Conservation (phyloP, 2,329 filamentous ascomycete species). For the Elsinoe necatrix region DNA sequence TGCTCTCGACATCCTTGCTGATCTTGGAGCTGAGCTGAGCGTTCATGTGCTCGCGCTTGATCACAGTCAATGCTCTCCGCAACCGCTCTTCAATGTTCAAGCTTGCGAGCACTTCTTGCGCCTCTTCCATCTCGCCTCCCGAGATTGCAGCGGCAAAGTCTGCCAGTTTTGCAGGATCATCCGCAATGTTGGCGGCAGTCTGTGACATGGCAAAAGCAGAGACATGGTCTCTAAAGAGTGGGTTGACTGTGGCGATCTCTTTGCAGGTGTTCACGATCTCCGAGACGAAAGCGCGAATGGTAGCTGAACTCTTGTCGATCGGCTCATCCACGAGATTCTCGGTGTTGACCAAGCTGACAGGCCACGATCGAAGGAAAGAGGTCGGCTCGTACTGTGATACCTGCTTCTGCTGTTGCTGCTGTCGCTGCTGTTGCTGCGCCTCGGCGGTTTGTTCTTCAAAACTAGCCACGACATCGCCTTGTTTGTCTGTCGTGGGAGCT, state of each 20-base stretch:
- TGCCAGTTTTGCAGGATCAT: slow-evolving; percentile 88
- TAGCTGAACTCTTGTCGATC: slow-evolving; percentile 79
- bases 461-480: slow-evolving; percentile 91
- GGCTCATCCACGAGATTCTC: slow-evolving; percentile 86
- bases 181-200: slow-evolving; percentile 85
- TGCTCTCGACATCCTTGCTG: slow-evolving; percentile 91
- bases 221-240: slow-evolving; percentile 92
- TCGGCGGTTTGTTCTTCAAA: slow-evolving; percentile 77
- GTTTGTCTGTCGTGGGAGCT: slow-evolving; percentile 51
- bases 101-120: slow-evolving; percentile 83
- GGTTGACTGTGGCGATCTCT: slow-evolving; percentile 88
- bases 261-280: slow-evolving; percentile 99
- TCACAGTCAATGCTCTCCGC: slow-evolving; percentile 79
- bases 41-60: slow-evolving; percentile 99
- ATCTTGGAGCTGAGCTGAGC: slow-evolving; percentile 96
- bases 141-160: slow-evolving; percentile 96
- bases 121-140: slow-evolving; percentile 81
- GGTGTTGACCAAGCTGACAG: slow-evolving; percentile 89
- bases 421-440: slow-evolving; percentile 34
- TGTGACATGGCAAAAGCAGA: slow-evolving; percentile 95
- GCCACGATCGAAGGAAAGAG: slow-evolving; percentile 81
- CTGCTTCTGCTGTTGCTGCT: slow-evolving; percentile 32
- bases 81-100: slow-evolving; percentile 88
- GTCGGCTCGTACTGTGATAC: slow-evolving; percentile 69
- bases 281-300: slow-evolving; percentile 85